These are phyloP conservation scores for Lentinula guzmanii DNA, from an alignment of 768 basidiomycete genomes.

Conservation along the genomic window DNA sequence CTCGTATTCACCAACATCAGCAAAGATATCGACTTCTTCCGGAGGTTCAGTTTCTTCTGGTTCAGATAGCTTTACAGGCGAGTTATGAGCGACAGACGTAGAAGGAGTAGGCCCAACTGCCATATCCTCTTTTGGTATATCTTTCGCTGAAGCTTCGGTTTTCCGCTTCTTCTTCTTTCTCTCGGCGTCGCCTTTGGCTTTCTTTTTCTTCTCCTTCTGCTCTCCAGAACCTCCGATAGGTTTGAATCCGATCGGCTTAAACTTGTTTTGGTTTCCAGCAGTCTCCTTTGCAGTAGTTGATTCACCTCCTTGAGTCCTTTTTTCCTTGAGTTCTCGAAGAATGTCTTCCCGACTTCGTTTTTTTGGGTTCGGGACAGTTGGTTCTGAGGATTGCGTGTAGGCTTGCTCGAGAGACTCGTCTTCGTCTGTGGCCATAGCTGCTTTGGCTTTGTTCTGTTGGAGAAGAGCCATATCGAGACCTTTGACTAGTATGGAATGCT, in stretches of 20 bases:
- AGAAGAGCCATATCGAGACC: constrained; percentile 85
- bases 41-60: constrained; percentile 30
- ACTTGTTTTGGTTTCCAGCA: constrained; percentile 33
- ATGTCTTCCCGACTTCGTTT: constrained; percentile 81
- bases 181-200: constrained; percentile 32
- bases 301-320: constrained; percentile 30
- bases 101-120: constrained; percentile 3
- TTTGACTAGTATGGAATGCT: constrained; percentile 84
- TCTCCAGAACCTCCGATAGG: constrained; percentile 38
- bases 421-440: constrained; percentile 51
- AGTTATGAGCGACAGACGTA: constrained; percentile 14
- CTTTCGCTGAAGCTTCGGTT: constrained; percentile 11
- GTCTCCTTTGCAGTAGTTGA: constrained; percentile 18
- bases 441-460: constrained; percentile 75
- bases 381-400: constrained; percentile 39
- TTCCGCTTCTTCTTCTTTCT: constrained; percentile 61
- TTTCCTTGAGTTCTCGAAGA: constrained; percentile 65
- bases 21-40: constrained; percentile 86
- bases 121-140: neutral
- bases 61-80: constrained; percentile 10
- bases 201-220: constrained; percentile 46
- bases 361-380: constrained; percentile 35
- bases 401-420: constrained; percentile 81
- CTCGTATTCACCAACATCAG: constrained; percentile 77
- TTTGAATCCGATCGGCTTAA: constrained; percentile 62